Conservation (phyloP, 2,329 filamentous ascomycete species). For the Paecilomyces variotii region DNA sequence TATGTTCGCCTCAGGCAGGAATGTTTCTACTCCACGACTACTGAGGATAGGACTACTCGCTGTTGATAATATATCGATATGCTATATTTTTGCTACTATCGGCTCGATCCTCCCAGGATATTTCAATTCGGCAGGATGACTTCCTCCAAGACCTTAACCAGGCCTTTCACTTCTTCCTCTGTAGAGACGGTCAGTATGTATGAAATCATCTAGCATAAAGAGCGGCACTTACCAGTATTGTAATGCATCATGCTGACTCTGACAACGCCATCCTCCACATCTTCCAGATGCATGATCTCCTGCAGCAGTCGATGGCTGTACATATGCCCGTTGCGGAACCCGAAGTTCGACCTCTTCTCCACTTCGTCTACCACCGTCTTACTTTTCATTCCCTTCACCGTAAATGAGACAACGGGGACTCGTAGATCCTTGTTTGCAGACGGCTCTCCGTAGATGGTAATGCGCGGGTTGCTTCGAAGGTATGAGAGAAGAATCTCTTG, state of each 20-base stretch:
- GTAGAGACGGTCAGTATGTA: not conserved
- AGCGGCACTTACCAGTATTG: constrained; percentile 52
- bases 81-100: too few species aligned
- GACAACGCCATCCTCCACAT: constrained; percentile 55
- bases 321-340: constrained; percentile 60
- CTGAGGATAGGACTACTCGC: too few species aligned
- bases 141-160: constrained; percentile 10
- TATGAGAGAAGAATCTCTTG: constrained; percentile 54
- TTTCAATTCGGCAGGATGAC: constrained; percentile 5
- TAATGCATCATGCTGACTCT: constrained; percentile 68
- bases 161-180: constrained; percentile 11
- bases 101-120: too few species aligned
- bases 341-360: constrained; percentile 51
- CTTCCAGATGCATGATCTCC: constrained; percentile 50
- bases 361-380: constrained; percentile 54
- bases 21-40: not conserved
- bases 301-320: constrained; percentile 58
- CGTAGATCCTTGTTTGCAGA: constrained; percentile 41
- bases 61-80: not conserved
- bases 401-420: constrained; percentile 61
- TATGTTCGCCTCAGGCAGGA: not conserved
- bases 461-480: constrained; percentile 43
- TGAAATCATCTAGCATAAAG: not conserved
- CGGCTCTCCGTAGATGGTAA: constrained; percentile 53
- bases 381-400: constrained; percentile 49